Base-by-base conservation (phyloP, 2,329 filamentous ascomycete species). In the Arachnomyces sp. region DNA sequence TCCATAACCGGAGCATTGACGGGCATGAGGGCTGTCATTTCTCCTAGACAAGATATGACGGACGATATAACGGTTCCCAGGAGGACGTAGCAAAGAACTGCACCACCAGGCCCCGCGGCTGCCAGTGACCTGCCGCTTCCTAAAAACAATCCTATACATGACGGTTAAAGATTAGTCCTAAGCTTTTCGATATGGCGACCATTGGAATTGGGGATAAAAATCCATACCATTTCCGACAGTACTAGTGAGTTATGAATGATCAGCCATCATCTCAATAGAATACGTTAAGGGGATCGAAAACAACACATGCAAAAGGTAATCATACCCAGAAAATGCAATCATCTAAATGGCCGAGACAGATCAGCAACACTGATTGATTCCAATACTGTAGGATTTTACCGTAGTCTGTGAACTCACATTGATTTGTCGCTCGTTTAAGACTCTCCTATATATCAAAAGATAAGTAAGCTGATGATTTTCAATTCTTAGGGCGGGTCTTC, bases 271-370 rank as follows among this genome's bases (percentile, higher is more conserved):
- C 12, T 31, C 11, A 2, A 9, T 15, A 33, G 29, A 32, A 13
- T 15, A 13, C 12, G 32, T 13, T 5, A 25, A 18, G 33, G 35
- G 31, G 25, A 12, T 8, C n/a, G n/a, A n/a, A n/a, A n/a, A n/a
- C n/a, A n/a, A n/a, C 15, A 30, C 31, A 35, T 28, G 7, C 30
- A 35, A 31, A 14, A 47, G 8, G 13, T n/a, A 12, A 31, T 17
- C 58, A 36, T 55, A 65, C 60, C 64, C 65, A 39, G 64, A 66
- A 40, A 68, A 67, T 20, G 64, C 63, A 44, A 67, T 67, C 65
- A 67, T 67, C 61, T 66, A 44, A 13, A 13, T 12, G 5, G 9
- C 20, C n/a, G n/a, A 25, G 20, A 25, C 20, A 25, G 20, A 25
- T 25, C 20, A 25, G 20, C 5, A 25, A 9, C 5, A 5, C 20